Evolutionary conservation across 2,329 filamentous ascomycete genomes (phyloP).

Genomic region (Xylariaceae sp.): DNA sequence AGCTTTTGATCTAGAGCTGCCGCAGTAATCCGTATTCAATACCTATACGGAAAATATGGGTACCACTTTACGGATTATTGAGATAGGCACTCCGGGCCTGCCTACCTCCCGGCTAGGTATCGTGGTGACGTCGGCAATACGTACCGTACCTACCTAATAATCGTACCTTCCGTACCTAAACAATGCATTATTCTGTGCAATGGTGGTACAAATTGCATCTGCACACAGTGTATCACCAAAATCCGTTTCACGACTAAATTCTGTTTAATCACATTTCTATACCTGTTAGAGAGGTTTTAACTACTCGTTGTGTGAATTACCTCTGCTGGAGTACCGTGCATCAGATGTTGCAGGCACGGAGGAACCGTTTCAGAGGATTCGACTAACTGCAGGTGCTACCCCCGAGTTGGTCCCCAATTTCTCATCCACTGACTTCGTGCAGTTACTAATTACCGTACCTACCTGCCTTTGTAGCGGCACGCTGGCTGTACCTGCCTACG

Average conservation of each 20-base stretch:
- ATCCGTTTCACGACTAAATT: too few species aligned
- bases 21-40: not conserved
- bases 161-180: not conserved
- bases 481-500: not conserved
- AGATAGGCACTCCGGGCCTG: too few species aligned
- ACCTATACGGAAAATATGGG: not conserved
- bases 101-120: not conserved
- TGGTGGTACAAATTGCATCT: not conserved
- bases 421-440: too few species aligned
- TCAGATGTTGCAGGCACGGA: too few species aligned
- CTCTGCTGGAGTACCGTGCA: too few species aligned
- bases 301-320: too few species aligned
- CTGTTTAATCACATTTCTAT: too few species aligned
- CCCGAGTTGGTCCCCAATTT: too few species aligned
- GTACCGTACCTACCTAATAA: not conserved
- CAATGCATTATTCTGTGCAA: not conserved
- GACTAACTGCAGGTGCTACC: too few species aligned
- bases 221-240: too few species aligned
- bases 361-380: too few species aligned
- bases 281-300: too few species aligned
- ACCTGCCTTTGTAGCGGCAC: not conserved
- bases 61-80: not conserved
- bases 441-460: not conserved
- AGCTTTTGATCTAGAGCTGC: conserved; percentile 8
- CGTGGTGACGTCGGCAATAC: conserved; percentile 15